Conservation (phyloP, 495 filamentous ascomycete genomes). For the Wilcoxina mikolae region DNA sequence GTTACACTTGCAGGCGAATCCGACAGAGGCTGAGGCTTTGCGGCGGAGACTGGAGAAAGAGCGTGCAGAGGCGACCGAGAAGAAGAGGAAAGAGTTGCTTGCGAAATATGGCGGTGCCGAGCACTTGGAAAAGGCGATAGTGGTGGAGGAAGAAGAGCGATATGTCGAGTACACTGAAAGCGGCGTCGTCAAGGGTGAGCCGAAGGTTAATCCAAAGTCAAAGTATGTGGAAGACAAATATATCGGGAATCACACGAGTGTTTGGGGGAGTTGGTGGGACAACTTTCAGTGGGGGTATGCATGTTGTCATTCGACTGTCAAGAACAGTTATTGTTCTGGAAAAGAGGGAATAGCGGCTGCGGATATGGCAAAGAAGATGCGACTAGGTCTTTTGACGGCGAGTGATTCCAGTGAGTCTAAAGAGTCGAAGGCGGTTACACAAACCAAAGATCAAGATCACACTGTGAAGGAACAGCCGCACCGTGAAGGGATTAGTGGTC, state of each 20-base stretch:
- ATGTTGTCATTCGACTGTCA: constrained; percentile 82
- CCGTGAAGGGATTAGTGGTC: constrained; percentile 31
- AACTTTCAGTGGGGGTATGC: constrained; percentile 95
- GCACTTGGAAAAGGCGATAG: constrained; percentile 44
- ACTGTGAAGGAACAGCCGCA: constrained; percentile 21
- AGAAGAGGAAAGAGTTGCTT: constrained; percentile 53
- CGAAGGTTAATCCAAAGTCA: constrained; percentile 56
- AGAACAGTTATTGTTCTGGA: constrained; percentile 95
- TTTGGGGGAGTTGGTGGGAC: constrained; percentile 97
- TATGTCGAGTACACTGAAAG: constrained; percentile 91
- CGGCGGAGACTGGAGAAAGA: constrained; percentile 66
- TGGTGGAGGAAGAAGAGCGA: constrained; percentile 56
- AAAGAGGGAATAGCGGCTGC: constrained; percentile 24
- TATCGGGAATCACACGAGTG: constrained; percentile 77
- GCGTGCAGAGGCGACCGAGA: constrained; percentile 48
- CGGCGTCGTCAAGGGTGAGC: constrained; percentile 77
- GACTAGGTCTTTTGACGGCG: constrained; percentile 16
- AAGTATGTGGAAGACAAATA: constrained; percentile 84
- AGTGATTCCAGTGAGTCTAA: constrained; percentile 52
- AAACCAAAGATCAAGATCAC: constrained; percentile 30
- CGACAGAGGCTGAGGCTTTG: constrained; percentile 73
- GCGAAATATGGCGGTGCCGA: constrained; percentile 76
- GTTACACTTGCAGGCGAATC: constrained; percentile 85
- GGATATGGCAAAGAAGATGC: constrained; percentile 23
- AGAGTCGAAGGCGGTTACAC: constrained; percentile 38